phyloP scores from a whole-genome alignment of 2,329 filamentous ascomycete species.

The Ceratocystis alfenasii region DNA sequence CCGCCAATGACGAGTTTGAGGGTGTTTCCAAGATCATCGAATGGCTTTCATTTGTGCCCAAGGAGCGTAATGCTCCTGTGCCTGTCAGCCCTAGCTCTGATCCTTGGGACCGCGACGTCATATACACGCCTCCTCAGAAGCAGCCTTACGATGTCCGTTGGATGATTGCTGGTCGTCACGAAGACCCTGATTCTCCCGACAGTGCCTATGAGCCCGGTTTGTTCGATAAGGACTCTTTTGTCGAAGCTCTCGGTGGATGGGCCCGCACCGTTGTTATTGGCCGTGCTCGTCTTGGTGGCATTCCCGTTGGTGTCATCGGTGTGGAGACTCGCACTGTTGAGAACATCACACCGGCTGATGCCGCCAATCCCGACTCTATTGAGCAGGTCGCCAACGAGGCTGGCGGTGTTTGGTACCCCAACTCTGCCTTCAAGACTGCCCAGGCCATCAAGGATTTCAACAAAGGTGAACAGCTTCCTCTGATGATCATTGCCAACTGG shows the following conservation, averaged over 20 bases:
- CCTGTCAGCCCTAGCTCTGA: conserved; percentile 83
- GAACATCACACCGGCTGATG: conserved; percentile 92
- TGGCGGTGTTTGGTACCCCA: conserved; percentile 98
- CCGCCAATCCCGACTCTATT: conserved; percentile 95
- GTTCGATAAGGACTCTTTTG: conserved; percentile 93
- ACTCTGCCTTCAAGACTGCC: conserved; percentile 98
- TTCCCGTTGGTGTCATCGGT: conserved; percentile 94
- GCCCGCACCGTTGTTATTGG: conserved; percentile 93
- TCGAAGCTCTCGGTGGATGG: conserved; percentile 94
- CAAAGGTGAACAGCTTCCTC: conserved; percentile 89
- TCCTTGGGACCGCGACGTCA: conserved; percentile 83
- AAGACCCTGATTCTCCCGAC: conserved; percentile 50
- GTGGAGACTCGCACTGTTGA: conserved; percentile 94
- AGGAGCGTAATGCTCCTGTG: conserved; percentile 84
- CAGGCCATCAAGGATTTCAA: conserved; percentile 99
- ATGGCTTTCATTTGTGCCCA: conserved; percentile 94
- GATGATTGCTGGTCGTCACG: conserved; percentile 68
- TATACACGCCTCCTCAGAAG: conserved; percentile 70
- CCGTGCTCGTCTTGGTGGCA: conserved; percentile 89
- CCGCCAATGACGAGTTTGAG: conserved; percentile 91
- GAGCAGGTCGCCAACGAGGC: conserved; percentile 91
- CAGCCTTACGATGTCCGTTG: conserved; percentile 85
- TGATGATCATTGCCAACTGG: conserved; percentile 99
- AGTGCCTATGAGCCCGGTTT: conserved; percentile 67
- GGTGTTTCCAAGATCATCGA: conserved; percentile 96